Conservation (phyloP, 441 rosid genomes). For the Aleurites moluccanus region DNA sequence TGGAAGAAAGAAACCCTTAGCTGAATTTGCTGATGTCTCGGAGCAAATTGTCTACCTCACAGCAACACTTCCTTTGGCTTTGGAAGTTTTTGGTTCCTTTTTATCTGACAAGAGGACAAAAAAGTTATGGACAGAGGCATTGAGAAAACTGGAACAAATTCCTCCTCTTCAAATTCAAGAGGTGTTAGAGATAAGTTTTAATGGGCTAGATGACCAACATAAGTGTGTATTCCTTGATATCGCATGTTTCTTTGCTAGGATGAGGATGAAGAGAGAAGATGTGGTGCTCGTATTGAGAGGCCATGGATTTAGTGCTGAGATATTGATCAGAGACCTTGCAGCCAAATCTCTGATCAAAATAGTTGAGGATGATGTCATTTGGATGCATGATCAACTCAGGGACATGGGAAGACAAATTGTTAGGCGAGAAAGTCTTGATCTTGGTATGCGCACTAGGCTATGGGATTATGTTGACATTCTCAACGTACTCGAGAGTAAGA, state of each 20-base stretch:
- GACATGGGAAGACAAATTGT: constrained; percentile 72
- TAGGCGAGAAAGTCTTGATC: constrained; percentile 32
- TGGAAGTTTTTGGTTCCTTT: constrained; percentile 61
- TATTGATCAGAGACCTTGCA: constrained; percentile 38
- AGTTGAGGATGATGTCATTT: constrained; percentile 26
- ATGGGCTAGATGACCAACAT: constrained; percentile 41
- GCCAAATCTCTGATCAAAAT: constrained; percentile 56
- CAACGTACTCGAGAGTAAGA: constrained; percentile 35
- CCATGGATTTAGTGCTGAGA: constrained; percentile 46
- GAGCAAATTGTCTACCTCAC: constrained; percentile 40
- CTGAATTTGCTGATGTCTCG: constrained; percentile 36
- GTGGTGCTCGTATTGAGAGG: constrained; percentile 44
- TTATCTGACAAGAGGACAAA: constrained; percentile 48
- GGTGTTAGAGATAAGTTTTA: constrained; percentile 44
- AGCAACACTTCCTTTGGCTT: constrained; percentile 52
- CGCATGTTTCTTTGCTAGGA: constrained; percentile 51
- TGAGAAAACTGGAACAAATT: constrained; percentile 38
- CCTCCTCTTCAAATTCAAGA: constrained; percentile 36
- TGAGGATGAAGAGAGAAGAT: constrained; percentile 44
- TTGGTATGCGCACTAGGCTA: constrained; percentile 50
- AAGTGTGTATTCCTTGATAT: constrained; percentile 54
- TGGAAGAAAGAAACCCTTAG: constrained; percentile 43
- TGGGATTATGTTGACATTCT: constrained; percentile 54
- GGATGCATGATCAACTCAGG: constrained; percentile 71
- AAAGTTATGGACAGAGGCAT: constrained; percentile 41